phyloP scores from a whole-genome alignment of 169 alveolate species.

The Cryptosporidium muris region DNA sequence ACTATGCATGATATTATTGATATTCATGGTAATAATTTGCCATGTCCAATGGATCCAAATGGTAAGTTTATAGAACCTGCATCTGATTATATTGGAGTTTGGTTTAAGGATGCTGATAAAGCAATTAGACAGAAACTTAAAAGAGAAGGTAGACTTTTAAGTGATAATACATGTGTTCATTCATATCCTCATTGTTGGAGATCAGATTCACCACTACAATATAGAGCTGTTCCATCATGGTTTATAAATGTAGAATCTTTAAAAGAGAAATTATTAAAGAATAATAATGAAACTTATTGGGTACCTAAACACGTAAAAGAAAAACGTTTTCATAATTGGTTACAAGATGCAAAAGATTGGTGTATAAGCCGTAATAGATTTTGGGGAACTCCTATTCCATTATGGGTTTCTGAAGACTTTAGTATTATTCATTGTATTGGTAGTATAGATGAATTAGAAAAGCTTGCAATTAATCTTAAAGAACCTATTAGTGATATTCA shows the following conservation, averaged over 20 bases:
- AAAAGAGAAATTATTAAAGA: constrained; percentile 87
- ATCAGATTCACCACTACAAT: constrained; percentile 98
- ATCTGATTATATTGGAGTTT: constrained; percentile 85
- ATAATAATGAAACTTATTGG: constrained; percentile 92
- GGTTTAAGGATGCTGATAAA: constrained; percentile 96
- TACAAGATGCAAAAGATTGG: constrained; percentile 99
- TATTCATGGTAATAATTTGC: constrained; percentile 84
- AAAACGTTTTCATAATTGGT: constrained; percentile 98
- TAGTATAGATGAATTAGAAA: constrained; percentile 84
- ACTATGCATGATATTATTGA: constrained; percentile 72
- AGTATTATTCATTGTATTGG: constrained; percentile 95
- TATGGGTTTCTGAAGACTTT: constrained; percentile 95
- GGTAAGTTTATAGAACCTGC: constrained; percentile 88
- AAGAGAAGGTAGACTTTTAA: constrained; percentile 83
- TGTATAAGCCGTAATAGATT: constrained; percentile 96
- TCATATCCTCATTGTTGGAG: constrained; percentile 99
- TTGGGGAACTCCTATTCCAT: constrained; percentile 99
- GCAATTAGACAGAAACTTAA: constrained; percentile 88
- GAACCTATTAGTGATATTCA: constrained; percentile 92
- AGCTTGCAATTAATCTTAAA: constrained; percentile 71
- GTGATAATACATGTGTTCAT: constrained; percentile 85
- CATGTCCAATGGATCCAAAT: constrained; percentile 91
- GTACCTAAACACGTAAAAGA: constrained; percentile 96
- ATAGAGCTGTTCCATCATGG: constrained; percentile 98
- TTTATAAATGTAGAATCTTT: constrained; percentile 95